Percentiles rank a stretch among this genome's conserved stretches.
These are phyloP conservation scores for Claviceps sorghi DNA, from an alignment of 2,329 filamentous ascomycete genomes.

Conservation along the genomic window DNA sequence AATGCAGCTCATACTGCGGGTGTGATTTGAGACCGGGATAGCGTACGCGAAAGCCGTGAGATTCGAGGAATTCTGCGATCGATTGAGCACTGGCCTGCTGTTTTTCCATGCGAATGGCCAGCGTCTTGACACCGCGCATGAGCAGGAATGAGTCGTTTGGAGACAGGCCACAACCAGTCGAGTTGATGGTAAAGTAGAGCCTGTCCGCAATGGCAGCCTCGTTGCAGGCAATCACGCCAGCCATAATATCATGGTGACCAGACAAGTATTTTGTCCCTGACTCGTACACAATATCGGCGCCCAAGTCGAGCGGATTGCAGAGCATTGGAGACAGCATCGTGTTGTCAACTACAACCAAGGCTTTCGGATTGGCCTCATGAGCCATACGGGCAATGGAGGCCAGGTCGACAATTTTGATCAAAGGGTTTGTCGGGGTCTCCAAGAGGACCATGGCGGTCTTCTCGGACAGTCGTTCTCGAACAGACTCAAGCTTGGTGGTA, in stretches of 20 bases:
- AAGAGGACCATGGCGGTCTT: conserved; percentile 94
- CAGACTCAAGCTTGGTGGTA: conserved; percentile 63
- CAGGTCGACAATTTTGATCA: conserved; percentile 97
- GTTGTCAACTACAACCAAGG: conserved; percentile 88
- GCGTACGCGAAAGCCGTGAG: conserved; percentile 81
- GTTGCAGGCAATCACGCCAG: conserved; percentile 87
- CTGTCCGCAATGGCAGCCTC: conserved; percentile 68
- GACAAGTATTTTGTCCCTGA: conserved; percentile 96
- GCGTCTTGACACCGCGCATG: conserved; percentile 88
- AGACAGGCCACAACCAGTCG: conserved; percentile 82
- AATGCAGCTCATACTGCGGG: conserved; percentile 91
- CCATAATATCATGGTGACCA: conserved; percentile 98
- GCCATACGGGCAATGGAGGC: conserved; percentile 59
- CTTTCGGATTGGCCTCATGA: conserved; percentile 63
- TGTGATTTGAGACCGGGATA: conserved; percentile 91
- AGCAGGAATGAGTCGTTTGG: conserved; percentile 95
- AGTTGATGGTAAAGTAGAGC: conserved; percentile 94
- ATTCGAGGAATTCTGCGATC: conserved; percentile 85
- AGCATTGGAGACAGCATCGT: conserved; percentile 97
- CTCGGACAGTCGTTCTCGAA: conserved; percentile 51
- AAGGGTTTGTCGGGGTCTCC: conserved; percentile 90
- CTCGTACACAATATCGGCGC: conserved; percentile 93
- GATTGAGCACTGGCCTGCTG: conserved; percentile 84
- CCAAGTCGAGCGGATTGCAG: conserved; percentile 82
- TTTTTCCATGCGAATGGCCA: conserved; percentile 97